Conservation (phyloP, 2,329 filamentous ascomycete species). For the Colletotrichum sp. region DNA sequence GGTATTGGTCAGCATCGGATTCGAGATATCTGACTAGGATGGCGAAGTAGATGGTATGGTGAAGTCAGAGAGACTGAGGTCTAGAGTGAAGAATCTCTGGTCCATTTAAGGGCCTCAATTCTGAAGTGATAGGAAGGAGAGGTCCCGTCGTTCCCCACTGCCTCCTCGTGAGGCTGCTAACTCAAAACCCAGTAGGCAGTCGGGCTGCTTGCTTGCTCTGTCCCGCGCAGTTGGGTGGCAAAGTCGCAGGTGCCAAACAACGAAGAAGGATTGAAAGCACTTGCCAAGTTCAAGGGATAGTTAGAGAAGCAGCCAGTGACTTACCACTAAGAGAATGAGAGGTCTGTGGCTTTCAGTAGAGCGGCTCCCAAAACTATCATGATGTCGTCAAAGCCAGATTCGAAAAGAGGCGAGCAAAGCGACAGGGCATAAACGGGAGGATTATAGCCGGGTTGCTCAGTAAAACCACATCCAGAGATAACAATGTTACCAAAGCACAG, state of each 20-base stretch:
- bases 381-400: conserved; percentile 35
- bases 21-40: not conserved
- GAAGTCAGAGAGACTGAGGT: not conserved
- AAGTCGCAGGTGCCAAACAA: not conserved
- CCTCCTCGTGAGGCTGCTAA: not conserved
- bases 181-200: not conserved
- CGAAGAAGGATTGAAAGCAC: not conserved
- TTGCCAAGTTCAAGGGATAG: not conserved
- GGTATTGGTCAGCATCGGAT: conserved; percentile 4
- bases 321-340: conserved; percentile 47
- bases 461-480: conserved; percentile 9
- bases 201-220: not conserved
- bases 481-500: conserved; percentile 1
- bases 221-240: not conserved
- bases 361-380: conserved; percentile 45
- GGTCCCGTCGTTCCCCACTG: not conserved
- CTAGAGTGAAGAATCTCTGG: not conserved
- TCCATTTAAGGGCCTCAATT: not conserved
- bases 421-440: conserved; percentile 11
- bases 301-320: conserved; percentile 19
- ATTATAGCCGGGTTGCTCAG: conserved; percentile 7
- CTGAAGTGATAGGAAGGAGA: not conserved
- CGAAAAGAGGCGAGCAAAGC: conserved; percentile 16
- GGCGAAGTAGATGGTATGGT: not conserved
- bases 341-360: conserved; percentile 32